Base-by-base conservation (phyloP, 768 basidiomycete species). In the Mycena maculata region DNA sequence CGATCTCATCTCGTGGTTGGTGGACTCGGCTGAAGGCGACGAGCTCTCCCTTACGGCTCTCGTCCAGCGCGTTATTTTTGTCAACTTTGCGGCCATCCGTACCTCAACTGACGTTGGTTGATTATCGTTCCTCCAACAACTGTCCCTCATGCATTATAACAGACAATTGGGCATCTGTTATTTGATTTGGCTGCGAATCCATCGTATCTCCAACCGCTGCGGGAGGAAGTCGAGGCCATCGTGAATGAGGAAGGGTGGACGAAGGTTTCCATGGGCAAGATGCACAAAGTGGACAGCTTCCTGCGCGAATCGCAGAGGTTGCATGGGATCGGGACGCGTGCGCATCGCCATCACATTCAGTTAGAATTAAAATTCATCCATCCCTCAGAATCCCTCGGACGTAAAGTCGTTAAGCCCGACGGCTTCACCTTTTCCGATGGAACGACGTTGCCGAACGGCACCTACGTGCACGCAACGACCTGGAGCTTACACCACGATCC, bases 1-100 rank as follows among this genome's bases (percentile, higher is more conserved):
- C 55, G 81, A 84, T 63, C 62, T 82, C 30, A 74, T 84, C 2
- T 74, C 76, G 50, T 84, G 82, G 82, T 63, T 81, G 13, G 74
- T 82, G 44, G 79, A 78, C 44, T 70, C 71, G 11, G 79, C 80
- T 0, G 42, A 70, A 23, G 72, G 70, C n/a, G 65, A 72, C 16
- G 73, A 76, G 56, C 63, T 67, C 18, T 66, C 67, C 0, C 41
- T 76, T 4, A 62, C 67, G 28, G 72, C 73, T 0, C 66, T 81
- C 6, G 72, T 75, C 15, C 63, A 60, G n/a, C 69, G 73, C 12
- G 62, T 80, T 16, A 69, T 82, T 10, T 59, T 74, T 28, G 56
- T 79, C 42, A 79, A 81, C 70, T 78, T 81, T 59, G 77, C 78
- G 0, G 74, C 77, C 9, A 77, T 71, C 27, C 80, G 81, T 54